Evolutionary conservation across 176 grass and related monocot species (phyloP), one percentile per base, ranked within the genome.

Genomic region (Triticum monococcum): DNA sequence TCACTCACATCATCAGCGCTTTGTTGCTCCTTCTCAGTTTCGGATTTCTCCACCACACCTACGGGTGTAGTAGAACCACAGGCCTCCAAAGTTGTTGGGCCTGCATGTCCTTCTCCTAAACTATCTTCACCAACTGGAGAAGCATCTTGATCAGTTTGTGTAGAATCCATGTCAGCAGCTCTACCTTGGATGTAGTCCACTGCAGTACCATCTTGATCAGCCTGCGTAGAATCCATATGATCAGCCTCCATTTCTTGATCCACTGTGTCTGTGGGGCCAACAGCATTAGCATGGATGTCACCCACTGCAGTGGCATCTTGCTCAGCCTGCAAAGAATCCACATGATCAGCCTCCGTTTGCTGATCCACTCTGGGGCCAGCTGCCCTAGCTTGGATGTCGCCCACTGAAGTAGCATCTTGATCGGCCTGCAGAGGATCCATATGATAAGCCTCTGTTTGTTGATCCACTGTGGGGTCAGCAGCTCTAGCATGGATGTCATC

Each of bases 21-120:
- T 68, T 79, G 50, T 64, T 73, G 54, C 23, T 82, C 61, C 8
- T 12, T 24, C 67, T 62, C 48, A 45, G 41, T 68, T 67, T 60
- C 84, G 7, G 38, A 52, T 88, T 77, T 35, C 35, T 64, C 79
- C 36, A 5, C 36, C 76, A 62, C 43, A 26, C 84, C 60, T 81
- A 26, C 57, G 38, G 46, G 12, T 11, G 32, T 12, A 65, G 70
- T 40, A 75, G 66, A 66, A 61, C 18, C 73, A 52, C 52, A 63
- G 14, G 12, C 83, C 45, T 81, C 89, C 12, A 45, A n/a, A 6
- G 22, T 63, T 30, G 28, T 30, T 30, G 28, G 28, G 28, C 28
- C 28, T 30, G 28, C 28, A 30, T 30, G 28, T 30, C 28, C 28
- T 30, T 30, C 28, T 30, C 28, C 28, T 30, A 64, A 28, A 16